phyloP scores from a whole-genome alignment of 176 grass and related monocot genomes.

The Raddia distichophylla region DNA sequence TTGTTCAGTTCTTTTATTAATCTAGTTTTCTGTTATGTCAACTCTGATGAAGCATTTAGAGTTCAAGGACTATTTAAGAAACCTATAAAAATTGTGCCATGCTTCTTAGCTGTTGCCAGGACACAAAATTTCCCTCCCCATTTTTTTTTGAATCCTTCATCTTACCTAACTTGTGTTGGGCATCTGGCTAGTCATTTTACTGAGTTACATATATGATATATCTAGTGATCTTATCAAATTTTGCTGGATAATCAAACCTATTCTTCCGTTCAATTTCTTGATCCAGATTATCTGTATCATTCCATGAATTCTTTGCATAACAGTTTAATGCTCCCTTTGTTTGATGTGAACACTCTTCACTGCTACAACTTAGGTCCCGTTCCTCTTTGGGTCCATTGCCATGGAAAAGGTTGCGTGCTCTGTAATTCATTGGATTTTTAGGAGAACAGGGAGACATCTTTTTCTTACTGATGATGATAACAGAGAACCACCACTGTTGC shows the following conservation, averaged over 20 bases:
- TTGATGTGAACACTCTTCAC: slow-evolving; percentile 28
- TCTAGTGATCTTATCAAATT: neutral
- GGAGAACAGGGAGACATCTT: slow-evolving; percentile 91
- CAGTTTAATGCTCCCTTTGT: neutral
- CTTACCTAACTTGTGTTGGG: neutral
- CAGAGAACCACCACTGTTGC: slow-evolving; percentile 72
- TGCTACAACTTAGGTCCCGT: slow-evolving; percentile 63
- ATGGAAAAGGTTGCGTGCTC: slow-evolving; percentile 80
- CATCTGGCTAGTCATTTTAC: neutral
- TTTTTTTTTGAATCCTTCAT: neutral
- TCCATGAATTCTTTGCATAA: neutral
- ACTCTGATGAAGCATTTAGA: neutral
- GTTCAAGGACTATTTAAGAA: neutral
- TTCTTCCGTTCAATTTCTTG: neutral
- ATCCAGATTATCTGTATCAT: neutral
- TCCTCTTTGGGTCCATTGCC: slow-evolving; percentile 73
- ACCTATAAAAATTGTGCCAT: neutral
- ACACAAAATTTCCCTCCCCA: neutral
- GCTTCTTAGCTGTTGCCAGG: neutral
- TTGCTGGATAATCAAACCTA: neutral
- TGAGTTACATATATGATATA: neutral
- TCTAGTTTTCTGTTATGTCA: neutral
- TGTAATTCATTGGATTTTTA: slow-evolving; percentile 87
- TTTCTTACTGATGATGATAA: slow-evolving; percentile 84
- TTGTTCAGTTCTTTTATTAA: neutral